Base-by-base conservation (phyloP, 139 green algal genomes). In the Ostreobium quekettii region DNA sequence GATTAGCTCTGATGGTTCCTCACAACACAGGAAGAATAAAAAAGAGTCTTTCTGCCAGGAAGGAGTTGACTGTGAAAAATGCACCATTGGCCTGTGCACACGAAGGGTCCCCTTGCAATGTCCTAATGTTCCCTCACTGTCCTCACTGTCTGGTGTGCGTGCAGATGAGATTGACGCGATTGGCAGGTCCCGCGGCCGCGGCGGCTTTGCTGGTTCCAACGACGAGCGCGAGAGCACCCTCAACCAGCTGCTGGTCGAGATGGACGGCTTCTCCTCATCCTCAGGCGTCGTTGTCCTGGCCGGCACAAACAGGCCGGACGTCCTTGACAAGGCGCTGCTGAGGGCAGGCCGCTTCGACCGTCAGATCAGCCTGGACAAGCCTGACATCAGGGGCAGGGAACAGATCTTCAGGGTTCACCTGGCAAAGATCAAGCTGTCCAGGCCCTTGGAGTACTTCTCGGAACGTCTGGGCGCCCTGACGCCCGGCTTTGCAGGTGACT, bases 181-280 rank as follows among this genome's bases (percentile, higher is more conserved):
- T 22, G 92, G 92, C 0, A 78, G 87, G 1, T 83, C 87, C 4
- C 75, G 88, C 4, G 89, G 83, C 0, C 77, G 81, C 26, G 80
- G 78, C 31, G 88, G 87, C 7, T 87, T 89, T 72, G 88, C 87
- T 35, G 92, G 93, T 35, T 92, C 91, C 39, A 95, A 97, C 47
- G 95, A 98, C 73, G 95, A 99, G 86, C 80, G 95, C 7, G 95
- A 99, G 78, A 97, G 95, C 82, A 99, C 95, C 5, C 82, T 99
- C 6, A 99, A 99, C 76, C 95, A 99, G 85, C 85, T 99, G 76
- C 85, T 97, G 63, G 91, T 96, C 29, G 91, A 93, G 82, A 93
- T 96, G 90, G 88, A 94, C 71, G 86, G 83, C 35, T 93, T 93
- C 49, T 66, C 74, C 65, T 74, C 38, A 36, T 95, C 89, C 37